These are phyloP conservation scores for Neopestalotiopsis sp. DNA, from an alignment of 2,329 filamentous ascomycete genomes.

Conservation along the genomic window DNA sequence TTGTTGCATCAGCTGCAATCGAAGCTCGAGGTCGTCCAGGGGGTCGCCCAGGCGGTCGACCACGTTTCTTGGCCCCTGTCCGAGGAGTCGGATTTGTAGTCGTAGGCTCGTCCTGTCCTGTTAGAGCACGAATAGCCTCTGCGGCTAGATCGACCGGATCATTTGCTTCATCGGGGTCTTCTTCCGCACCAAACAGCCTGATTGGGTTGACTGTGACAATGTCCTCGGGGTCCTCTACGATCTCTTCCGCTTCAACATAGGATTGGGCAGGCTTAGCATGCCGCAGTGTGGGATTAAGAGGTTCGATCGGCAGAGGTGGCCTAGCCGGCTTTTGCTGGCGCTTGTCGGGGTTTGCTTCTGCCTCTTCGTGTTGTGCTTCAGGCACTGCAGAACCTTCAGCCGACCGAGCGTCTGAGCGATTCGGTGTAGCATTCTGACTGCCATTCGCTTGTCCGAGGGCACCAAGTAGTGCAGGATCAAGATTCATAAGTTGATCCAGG, in stretches of 20 bases:
- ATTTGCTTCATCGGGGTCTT: constrained; percentile 14
- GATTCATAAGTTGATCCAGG: constrained; percentile 45
- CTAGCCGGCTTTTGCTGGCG: constrained; percentile 27
- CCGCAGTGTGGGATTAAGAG: constrained; percentile 54
- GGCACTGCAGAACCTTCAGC: constrained; percentile 17
- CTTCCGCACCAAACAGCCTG: constrained; percentile 15
- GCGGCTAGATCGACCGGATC: constrained; percentile 49
- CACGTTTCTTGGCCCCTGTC: constrained; percentile 33
- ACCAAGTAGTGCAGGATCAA: constrained; percentile 60
- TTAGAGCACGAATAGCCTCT: constrained; percentile 39
- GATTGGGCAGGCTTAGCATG: constrained; percentile 59
- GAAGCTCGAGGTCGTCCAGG: constrained; percentile 34
- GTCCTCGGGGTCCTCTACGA: constrained; percentile 50
- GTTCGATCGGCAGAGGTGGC: constrained; percentile 41
- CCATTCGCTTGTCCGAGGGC: constrained; percentile 28
- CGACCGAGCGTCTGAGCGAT: constrained; percentile 21
- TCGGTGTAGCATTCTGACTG: constrained; percentile 29
- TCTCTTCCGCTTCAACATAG: constrained; percentile 56
- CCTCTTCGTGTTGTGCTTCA: background rate
- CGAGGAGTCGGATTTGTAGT: constrained; percentile 26
- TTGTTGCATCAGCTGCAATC: background rate
- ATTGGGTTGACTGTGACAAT: constrained; percentile 31
- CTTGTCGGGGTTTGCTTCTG: constrained; percentile 20
- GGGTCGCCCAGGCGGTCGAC: constrained; percentile 35
- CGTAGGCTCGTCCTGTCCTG: constrained; percentile 22